These are phyloP conservation scores for Saccharomycopsis vini DNA, from an alignment of 805 yeast genomes.

Conservation along the genomic window DNA sequence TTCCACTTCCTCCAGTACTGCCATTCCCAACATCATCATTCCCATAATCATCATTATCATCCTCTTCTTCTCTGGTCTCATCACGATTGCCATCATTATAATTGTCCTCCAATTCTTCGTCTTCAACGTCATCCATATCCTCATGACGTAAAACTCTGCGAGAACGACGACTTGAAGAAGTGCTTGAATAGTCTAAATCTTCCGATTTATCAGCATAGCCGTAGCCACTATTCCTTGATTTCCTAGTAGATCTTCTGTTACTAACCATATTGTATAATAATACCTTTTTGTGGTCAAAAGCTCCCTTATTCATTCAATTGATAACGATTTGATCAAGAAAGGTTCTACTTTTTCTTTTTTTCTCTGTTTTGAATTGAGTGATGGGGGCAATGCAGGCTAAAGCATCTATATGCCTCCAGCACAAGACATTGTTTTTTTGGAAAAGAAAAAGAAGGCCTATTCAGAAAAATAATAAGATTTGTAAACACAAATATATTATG, in stretches of 20 bases:
- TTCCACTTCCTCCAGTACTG: conserved; percentile 17
- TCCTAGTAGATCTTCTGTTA: conserved; percentile 8
- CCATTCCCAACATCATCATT: too few species aligned
- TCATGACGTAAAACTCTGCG: not conserved
- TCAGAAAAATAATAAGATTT: too few species aligned
- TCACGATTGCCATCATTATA: conserved; percentile 3
- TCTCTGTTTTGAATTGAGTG: too few species aligned
- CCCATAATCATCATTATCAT: not conserved
- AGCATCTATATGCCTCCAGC: too few species aligned
- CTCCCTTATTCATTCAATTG: too few species aligned
- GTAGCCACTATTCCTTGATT: not conserved
- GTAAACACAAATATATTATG: too few species aligned
- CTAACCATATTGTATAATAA: conserved; percentile 2
- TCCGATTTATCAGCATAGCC: not conserved
- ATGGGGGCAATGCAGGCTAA: too few species aligned
- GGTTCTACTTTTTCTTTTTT: too few species aligned
- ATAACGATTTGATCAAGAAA: too few species aligned
- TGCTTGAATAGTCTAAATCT: not conserved
- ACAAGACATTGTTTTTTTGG: too few species aligned
- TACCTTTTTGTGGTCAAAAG: too few species aligned
- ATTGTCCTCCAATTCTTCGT: not conserved
- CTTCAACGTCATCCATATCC: conserved; percentile 2
- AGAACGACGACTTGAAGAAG: not conserved
- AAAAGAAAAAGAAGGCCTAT: too few species aligned
- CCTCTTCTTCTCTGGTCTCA: conserved; percentile 8